phyloP scores from a whole-genome alignment of 805 yeast species.

The Metschnikowia reukaufii region DNA sequence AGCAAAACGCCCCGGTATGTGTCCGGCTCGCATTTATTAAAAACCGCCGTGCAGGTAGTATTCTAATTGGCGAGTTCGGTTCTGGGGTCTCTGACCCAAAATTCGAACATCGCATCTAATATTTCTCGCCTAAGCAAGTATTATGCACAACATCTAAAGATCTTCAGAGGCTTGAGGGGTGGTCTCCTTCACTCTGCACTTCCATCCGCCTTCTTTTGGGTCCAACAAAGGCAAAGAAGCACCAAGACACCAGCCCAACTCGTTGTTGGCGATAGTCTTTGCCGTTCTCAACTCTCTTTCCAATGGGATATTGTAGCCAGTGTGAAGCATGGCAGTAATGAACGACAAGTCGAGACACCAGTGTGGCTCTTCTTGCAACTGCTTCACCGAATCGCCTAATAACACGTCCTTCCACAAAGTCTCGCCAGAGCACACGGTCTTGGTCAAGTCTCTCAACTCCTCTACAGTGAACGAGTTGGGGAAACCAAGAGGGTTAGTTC shows the following conservation, averaged over 20 bases:
- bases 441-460: slow-evolving; percentile 80
- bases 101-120: not conserved
- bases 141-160: not conserved
- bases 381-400: slow-evolving; percentile 65
- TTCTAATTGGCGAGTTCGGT: not conserved
- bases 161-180: not conserved
- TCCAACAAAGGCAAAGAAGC: slow-evolving; percentile 91
- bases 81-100: not conserved
- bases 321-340: slow-evolving; percentile 85
- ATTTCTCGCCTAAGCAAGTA: not conserved
- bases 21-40: slow-evolving; percentile 7
- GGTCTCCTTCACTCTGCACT: slow-evolving; percentile 48
- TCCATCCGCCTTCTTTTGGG: slow-evolving; percentile 61
- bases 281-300: slow-evolving; percentile 90
- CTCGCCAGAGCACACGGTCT: slow-evolving; percentile 82
- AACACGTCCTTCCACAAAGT: slow-evolving; percentile 68
- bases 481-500: slow-evolving; percentile 92
- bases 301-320: slow-evolving; percentile 95
- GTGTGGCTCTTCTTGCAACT: slow-evolving; percentile 75
- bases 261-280: slow-evolving; percentile 81
- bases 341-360: slow-evolving; percentile 94
- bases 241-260: slow-evolving; percentile 98
- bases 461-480: slow-evolving; percentile 83
- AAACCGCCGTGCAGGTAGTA: slow-evolving; percentile 3
- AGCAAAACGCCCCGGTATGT: not conserved